These are phyloP conservation scores for Calonectria pteridis DNA, from an alignment of 2,329 filamentous ascomycete genomes.

Conservation along the genomic window DNA sequence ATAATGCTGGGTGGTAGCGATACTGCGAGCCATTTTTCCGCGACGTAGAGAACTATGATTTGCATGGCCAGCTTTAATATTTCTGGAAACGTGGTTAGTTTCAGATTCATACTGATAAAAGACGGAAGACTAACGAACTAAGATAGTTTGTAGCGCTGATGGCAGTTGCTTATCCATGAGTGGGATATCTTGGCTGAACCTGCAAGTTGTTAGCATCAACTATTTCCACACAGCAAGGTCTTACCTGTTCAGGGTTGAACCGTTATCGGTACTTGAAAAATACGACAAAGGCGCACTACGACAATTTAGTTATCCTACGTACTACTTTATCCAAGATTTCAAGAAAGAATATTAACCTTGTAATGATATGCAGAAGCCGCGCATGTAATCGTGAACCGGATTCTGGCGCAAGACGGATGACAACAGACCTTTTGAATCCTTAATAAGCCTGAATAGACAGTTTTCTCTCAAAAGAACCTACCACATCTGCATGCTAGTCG, in stretches of 20 bases:
- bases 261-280: background rate
- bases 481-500: background rate
- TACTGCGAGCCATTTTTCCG: background rate
- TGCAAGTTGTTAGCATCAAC: background rate
- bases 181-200: background rate
- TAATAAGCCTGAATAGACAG: background rate
- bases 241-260: background rate
- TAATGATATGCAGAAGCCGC: background rate
- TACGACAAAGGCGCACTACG: background rate
- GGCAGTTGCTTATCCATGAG: background rate
- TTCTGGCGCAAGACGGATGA: background rate
- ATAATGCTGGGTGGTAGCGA: background rate
- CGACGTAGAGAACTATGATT: background rate
- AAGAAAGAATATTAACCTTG: background rate
- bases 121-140: background rate
- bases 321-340: no score
- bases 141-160: background rate
- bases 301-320: background rate
- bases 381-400: background rate
- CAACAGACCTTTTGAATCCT: background rate
- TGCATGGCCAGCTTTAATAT: background rate
- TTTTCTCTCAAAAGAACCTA: background rate
- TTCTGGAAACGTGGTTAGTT: background rate
- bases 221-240: no score
- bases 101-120: fast-evolving